Percentiles rank a stretch among this genome's conserved stretches.
Evolutionary conservation across 208 protist species (phyloP).

Genomic region (Leptomonas pyrrhocoris): DNA sequence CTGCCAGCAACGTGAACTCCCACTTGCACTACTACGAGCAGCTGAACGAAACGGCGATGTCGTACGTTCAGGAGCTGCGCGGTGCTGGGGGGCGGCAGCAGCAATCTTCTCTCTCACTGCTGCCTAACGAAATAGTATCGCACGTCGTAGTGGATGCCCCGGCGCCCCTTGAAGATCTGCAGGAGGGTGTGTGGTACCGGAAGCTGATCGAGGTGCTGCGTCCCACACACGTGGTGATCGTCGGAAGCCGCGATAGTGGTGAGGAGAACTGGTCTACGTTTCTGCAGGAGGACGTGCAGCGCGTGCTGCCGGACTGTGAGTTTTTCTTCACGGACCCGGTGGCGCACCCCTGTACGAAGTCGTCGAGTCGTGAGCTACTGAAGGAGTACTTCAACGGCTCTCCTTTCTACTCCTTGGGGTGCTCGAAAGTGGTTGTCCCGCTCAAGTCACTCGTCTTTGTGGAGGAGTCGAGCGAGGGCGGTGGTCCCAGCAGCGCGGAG

Average conservation of each 20-base stretch:
- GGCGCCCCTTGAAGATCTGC: constrained; percentile 50
- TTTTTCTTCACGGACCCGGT: constrained; percentile 50
- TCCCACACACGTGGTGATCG: constrained; percentile 78
- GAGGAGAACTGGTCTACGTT: constrained; percentile 69
- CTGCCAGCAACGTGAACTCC: constrained; percentile 32
- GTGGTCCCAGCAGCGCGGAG: constrained; percentile 8
- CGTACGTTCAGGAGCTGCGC: constrained; percentile 47
- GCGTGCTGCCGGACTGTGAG: constrained; percentile 71
- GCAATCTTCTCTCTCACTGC: constrained; percentile 14
- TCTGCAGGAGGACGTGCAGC: constrained; percentile 80
- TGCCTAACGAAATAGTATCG: constrained; percentile 18
- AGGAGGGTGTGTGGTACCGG: constrained; percentile 75
- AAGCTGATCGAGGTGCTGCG: constrained; percentile 68
- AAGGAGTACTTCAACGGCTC: constrained; percentile 78
- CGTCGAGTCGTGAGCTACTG: constrained; percentile 33
- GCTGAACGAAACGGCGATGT: constrained; percentile 49
- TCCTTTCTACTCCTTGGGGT: constrained; percentile 53
- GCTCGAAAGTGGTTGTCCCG: constrained; percentile 78
- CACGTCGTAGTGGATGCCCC: constrained; percentile 78
- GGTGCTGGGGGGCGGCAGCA: constrained; percentile 5
- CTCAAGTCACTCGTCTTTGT: constrained; percentile 57
- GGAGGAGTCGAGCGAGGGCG: constrained; percentile 28
- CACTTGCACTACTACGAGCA: constrained; percentile 71
- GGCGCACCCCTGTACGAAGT: constrained; percentile 24
- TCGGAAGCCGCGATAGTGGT: constrained; percentile 43